Percentiles rank a stretch among this genome's conserved stretches.
These are phyloP conservation scores for Neofusicoccum umdonicola DNA, from an alignment of 2,329 filamentous ascomycete genomes.

Conservation along the genomic window DNA sequence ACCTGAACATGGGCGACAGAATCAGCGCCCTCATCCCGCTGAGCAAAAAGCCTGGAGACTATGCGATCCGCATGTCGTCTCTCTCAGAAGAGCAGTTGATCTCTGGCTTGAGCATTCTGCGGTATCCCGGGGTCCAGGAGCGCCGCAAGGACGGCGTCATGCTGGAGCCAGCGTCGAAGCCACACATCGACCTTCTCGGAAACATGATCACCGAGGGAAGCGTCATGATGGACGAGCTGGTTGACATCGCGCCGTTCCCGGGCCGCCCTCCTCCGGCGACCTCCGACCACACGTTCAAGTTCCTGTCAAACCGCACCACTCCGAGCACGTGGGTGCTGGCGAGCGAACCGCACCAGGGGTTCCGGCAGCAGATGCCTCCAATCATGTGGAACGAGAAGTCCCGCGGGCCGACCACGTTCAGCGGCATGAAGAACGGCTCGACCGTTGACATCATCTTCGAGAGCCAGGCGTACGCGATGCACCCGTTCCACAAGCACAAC, in stretches of 20 bases:
- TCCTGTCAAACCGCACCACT: constrained; percentile 19
- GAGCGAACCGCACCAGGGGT: constrained; percentile 22
- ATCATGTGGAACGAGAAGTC: constrained; percentile 22
- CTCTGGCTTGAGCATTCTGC: constrained; percentile 51
- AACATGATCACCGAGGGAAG: constrained; percentile 15
- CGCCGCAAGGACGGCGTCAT: not conserved
- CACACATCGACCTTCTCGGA: constrained; percentile 17
- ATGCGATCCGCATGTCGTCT: constrained; percentile 55
- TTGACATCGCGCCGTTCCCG: constrained; percentile 19
- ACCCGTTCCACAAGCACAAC: constrained; percentile 65
- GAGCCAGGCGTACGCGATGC: constrained; percentile 46
- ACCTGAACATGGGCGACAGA: constrained; percentile 52
- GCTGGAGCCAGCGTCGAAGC: constrained; percentile 16
- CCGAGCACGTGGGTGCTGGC: constrained; percentile 19
- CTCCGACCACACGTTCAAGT: constrained; percentile 20
- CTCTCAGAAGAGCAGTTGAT: constrained; percentile 55
- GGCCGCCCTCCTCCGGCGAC: constrained; percentile 18
- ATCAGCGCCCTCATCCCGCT: constrained; percentile 53
- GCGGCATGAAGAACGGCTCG: constrained; percentile 29
- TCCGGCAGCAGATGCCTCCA: constrained; percentile 21
- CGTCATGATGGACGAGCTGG: constrained; percentile 21
- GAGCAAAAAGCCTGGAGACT: constrained; percentile 47
- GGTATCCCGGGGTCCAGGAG: constrained; percentile 31
- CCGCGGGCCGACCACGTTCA: constrained; percentile 38
- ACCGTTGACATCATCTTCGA: constrained; percentile 35